These are phyloP conservation scores for Mortierella sp. DNA, from an alignment of 371 early-diverging fungal species.

Conservation along the genomic window DNA sequence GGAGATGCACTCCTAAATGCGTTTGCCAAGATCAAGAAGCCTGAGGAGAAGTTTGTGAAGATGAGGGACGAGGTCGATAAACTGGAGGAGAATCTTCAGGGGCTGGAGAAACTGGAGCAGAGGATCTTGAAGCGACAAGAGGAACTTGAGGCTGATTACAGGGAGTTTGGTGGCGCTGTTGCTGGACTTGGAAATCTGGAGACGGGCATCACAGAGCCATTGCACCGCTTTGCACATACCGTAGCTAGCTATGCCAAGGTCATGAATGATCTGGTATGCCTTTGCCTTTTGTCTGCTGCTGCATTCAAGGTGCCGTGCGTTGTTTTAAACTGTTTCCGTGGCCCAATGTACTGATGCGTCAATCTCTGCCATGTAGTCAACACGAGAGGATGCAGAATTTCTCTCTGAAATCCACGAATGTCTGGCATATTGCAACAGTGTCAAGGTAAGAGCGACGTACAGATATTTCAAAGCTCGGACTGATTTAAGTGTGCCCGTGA, in stretches of 20 bases:
- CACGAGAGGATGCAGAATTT: slow-evolving; percentile 82
- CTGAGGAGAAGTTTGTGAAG: slow-evolving; percentile 85
- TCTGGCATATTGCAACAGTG: slow-evolving; percentile 85
- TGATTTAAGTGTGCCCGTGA: neutral
- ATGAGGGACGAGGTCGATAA: slow-evolving; percentile 84
- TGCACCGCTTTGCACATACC: slow-evolving; percentile 74
- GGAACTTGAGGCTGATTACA: slow-evolving; percentile 82
- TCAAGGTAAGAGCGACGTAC: slow-evolving; percentile 72
- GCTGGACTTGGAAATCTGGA: slow-evolving; percentile 85
- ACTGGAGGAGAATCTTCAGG: slow-evolving; percentile 84
- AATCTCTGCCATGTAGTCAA: slow-evolving; percentile 46
- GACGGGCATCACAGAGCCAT: slow-evolving; percentile 74
- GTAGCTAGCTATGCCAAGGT: slow-evolving; percentile 68
- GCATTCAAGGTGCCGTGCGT: too few species aligned
- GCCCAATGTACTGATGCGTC: too few species aligned
- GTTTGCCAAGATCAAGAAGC: slow-evolving; percentile 89
- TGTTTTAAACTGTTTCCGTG: too few species aligned
- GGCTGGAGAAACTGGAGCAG: slow-evolving; percentile 80
- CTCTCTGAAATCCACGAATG: slow-evolving; percentile 86
- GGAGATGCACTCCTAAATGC: slow-evolving; percentile 93
- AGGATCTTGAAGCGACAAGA: slow-evolving; percentile 82
- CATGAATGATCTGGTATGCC: slow-evolving; percentile 72
- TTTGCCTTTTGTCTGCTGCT: too few species aligned
- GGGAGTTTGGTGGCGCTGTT: slow-evolving; percentile 81
- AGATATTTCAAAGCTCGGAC: too few species aligned